Conservation (phyloP, 306 rosid species). For the Pterocarpus macrocarpus region DNA sequence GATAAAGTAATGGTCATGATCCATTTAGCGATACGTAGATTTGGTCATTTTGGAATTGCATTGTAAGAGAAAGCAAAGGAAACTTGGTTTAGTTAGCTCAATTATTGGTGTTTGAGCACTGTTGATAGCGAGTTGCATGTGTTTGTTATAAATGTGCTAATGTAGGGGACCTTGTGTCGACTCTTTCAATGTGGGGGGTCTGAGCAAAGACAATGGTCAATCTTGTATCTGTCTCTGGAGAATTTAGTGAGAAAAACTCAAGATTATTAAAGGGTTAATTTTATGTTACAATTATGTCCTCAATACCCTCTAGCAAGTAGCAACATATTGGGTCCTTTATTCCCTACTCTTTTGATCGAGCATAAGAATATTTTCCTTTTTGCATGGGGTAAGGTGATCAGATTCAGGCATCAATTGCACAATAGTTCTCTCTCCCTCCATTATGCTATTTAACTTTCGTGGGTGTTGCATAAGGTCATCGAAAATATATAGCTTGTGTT, state of each 20-base stretch:
- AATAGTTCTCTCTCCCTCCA: background rate
- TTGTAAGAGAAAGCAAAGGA: slow-evolving; percentile 31
- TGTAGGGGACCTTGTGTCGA: slow-evolving; percentile 59
- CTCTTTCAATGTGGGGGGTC: slow-evolving; percentile 38
- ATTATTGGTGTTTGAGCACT: slow-evolving; percentile 20
- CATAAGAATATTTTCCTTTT: slow-evolving; percentile 61
- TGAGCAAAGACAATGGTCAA: slow-evolving; percentile 33
- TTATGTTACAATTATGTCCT: slow-evolving; percentile 20
- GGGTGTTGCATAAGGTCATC: slow-evolving; percentile 21
- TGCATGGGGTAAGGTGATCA: slow-evolving; percentile 48
- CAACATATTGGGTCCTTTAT: slow-evolving; percentile 40
- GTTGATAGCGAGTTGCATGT: slow-evolving; percentile 69
- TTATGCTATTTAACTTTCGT: slow-evolving; percentile 25
- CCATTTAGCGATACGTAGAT: slow-evolving; percentile 50
- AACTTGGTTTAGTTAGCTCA: slow-evolving; percentile 41
- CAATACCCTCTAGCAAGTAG: slow-evolving; percentile 16
- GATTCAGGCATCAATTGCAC: slow-evolving; percentile 41
- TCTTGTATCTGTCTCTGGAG: slow-evolving; percentile 29
- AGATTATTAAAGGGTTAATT: slow-evolving; percentile 25
- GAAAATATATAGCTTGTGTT: background rate
- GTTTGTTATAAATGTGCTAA: slow-evolving; percentile 59
- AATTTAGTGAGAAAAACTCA: slow-evolving; percentile 32
- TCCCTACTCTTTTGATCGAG: slow-evolving; percentile 51
- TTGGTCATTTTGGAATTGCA: slow-evolving; percentile 43
- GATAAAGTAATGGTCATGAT: slow-evolving; percentile 39